These are phyloP conservation scores for Paramyrothecium sp. DNA, from an alignment of 2,329 filamentous ascomycete genomes.

Conservation along the genomic window DNA sequence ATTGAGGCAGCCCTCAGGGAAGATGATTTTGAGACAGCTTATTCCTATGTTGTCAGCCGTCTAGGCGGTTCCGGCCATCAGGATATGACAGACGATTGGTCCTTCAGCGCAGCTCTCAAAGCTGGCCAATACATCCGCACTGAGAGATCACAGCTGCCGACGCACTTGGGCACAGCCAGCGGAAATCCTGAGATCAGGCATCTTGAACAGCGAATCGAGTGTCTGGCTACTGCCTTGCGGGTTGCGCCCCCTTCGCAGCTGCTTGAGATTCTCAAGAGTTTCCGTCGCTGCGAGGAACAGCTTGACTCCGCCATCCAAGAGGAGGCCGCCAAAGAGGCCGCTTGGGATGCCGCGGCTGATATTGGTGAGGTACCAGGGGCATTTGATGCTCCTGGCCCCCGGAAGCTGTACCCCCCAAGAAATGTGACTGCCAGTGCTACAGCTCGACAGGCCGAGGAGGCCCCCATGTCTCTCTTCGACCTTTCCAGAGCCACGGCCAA, in stretches of 20 bases:
- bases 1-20: constrained; percentile 74
- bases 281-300: constrained; percentile 76
- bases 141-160: constrained; percentile 50
- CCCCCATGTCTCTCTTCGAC: constrained; percentile 65
- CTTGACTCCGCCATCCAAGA: constrained; percentile 64
- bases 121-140: constrained; percentile 72
- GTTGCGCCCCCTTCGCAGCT: constrained; percentile 69
- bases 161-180: constrained; percentile 58
- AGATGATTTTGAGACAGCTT: constrained; percentile 82
- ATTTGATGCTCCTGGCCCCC: constrained; percentile 37
- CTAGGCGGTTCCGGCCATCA: constrained; percentile 39
- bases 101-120: constrained; percentile 75
- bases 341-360: constrained; percentile 68
- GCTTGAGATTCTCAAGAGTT: constrained; percentile 72
- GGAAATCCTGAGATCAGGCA: constrained; percentile 65
- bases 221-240: constrained; percentile 71
- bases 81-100: constrained; percentile 57
- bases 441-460: constrained; percentile 46
- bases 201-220: constrained; percentile 78
- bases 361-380: constrained; percentile 54
- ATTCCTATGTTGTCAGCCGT: constrained; percentile 76
- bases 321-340: constrained; percentile 67
- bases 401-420: constrained; percentile 22
- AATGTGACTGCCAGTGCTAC: constrained; percentile 32
- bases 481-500: constrained; percentile 60